Evolutionary conservation across 2,329 filamentous ascomycete genomes (phyloP), one percentile per base, ranked within the genome.

Genomic region (Ophioceras dolichostomum): DNA sequence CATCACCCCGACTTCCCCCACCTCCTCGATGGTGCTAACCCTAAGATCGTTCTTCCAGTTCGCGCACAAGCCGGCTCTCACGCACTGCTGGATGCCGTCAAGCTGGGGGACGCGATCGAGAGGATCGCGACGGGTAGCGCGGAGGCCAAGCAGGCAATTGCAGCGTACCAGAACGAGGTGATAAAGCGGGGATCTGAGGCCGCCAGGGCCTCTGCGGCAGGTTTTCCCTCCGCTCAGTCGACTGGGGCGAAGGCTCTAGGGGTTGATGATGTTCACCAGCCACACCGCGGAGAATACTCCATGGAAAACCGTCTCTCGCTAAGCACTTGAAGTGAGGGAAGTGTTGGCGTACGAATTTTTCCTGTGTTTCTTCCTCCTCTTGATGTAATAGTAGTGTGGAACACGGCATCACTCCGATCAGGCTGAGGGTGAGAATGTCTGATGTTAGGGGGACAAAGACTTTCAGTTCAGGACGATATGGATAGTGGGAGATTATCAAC

Each of bases 51-150:
- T 29, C 12, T 37, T 26, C 22, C 17, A 64, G 60, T 58, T 40
- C 58, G 64, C 9, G 66, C 66, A 6, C 64, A 69, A 48, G 64
- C 61, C 0, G 61, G 59, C n/a, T 62, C 68, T 30, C 56, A 63
- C 34, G 64, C 61, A 4, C 59, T 69, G 37, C 45, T 52, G 1
- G 65, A 68, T 43, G 59, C 43, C 4, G 40, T 50, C 22, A 41
- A 42, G 28, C 42, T 56, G 2, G 45, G 49, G 19, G 44, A 50
- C 27, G 41, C 49, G 7, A 43, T 58, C 6, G 37, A 39, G 7
- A 39, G 37, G 7, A 31, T 31, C 7, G 30, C 28, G 5, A 8
- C 17, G 6, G 30, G 17, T 10, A 16, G 16, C 17, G 30, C 30
- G 7, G 41, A 41, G 10, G 35, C 22, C 3, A 28, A 32, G 2